Percentiles rank a stretch among this genome's conserved stretches.
Conservation (phyloP, 441 rosid species). For the Aquilaria agallochum region DNA sequence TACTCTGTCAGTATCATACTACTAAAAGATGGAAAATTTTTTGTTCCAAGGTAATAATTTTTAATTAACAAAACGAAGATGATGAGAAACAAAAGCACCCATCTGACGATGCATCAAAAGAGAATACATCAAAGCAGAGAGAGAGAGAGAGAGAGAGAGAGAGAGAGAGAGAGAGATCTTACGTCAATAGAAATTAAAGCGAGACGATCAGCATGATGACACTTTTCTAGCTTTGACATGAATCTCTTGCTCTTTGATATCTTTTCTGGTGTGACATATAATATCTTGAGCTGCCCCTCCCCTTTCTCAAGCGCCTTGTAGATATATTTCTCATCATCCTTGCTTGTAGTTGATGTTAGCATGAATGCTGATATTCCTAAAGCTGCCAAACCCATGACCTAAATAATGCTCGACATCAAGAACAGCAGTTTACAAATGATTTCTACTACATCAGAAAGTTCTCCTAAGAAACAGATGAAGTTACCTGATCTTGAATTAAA, state of each 20-base stretch:
- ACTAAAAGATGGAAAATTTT: too few species aligned
- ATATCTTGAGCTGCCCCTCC: constrained; percentile 71
- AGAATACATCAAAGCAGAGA: too few species aligned
- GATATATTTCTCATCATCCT: constrained; percentile 89
- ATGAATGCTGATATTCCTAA: constrained; percentile 84
- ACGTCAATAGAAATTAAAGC: constrained; percentile 91
- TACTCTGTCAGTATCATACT: too few species aligned
- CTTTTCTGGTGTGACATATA: constrained; percentile 96
- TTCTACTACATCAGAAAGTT: neutral
- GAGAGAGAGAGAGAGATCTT: constrained; percentile 21
- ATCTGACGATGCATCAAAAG: too few species aligned
- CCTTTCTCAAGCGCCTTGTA: constrained; percentile 95
- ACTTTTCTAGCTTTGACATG: constrained; percentile 98
- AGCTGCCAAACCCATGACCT: constrained; percentile 96
- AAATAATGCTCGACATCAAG: constrained; percentile 5
- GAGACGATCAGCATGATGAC: constrained; percentile 70
- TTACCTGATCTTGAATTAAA: constrained; percentile 95
- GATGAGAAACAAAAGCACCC: too few species aligned
- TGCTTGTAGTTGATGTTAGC: constrained; percentile 83
- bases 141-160: too few species aligned
- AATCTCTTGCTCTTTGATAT: constrained; percentile 97
- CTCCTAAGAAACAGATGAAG: neutral
- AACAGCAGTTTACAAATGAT: neutral
- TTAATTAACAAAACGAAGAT: too few species aligned
- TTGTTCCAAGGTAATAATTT: too few species aligned